Evolutionary conservation across 129 eudicot species (phyloP), one percentile per base, ranked within the genome.

Genomic region (Logfia minima): DNA sequence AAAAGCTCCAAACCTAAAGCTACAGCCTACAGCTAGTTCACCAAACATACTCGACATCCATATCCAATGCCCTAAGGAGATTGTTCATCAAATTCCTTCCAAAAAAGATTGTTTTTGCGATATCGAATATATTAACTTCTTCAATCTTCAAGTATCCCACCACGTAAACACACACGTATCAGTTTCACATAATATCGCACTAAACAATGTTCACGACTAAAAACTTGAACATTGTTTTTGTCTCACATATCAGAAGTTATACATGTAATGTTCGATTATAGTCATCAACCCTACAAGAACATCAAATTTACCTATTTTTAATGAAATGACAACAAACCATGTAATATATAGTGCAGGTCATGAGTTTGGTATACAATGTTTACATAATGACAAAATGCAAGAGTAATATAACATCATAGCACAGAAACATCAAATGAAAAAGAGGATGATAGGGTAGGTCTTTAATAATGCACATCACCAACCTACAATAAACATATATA

Each of bases 391-490:
- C 39, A 13, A 32, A 68, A 41, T 41, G 32, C 58, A 68, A n/a
- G 52, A 68, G 32, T 41, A 43, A 14, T 11, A 43, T 43, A 43
- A 43, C 19, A 70, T 48, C 61, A 31, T 14, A 70, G 8, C 67
- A 24, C 67, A 62, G n/a, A 23, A 22, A 29, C 32, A 62, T 9
- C 28, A 62, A 11, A 62, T 24, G 35, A 62, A 22, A 22, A 29
- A 32, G 13, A 22, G 16, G 6, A 69, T 13, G 55, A 31, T 4
- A 31, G 6, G 21, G 43, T 29, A 65, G 11, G 70, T 7, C 64
- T 37, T 58, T 39, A 63, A 74, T 74, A 43, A 74, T 74, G 69
- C 70, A 74, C 8, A 48, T 60, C 77, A 73, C 77, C 78, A 74
- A 74, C 78, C 78, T 74, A 22, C 26, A 21, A 74, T 74, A 60